Base-by-base conservation (phyloP, 176 grass and related monocot species). In the Pharus latifolius region DNA sequence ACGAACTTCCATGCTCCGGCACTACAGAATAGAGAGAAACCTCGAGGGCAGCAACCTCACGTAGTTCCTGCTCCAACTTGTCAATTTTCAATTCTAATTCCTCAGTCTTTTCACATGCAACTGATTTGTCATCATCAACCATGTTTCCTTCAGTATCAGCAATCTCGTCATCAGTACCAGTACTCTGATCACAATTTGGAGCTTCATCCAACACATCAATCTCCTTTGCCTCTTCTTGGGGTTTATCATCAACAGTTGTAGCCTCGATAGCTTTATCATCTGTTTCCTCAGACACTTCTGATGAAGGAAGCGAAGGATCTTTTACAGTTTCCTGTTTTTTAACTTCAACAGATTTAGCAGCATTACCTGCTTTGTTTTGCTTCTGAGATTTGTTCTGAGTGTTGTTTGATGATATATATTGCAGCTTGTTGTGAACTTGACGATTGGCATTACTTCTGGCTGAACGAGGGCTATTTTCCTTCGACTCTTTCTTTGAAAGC, bases 11-110 rank as follows among this genome's bases (percentile, higher is more conserved):
- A 4, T 96, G 92, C 67, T 96, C 91, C 54, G 91, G 81, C 60
- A 91, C 51, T 20, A 96, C 71, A 15, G 87, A 88, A 29, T 96
- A 96, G 59, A 96, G 82, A 62, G 82, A 84, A 54, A 96, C 80
- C 78, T 96, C 91, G 1, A 91, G 79, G 18, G 91, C 87, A 91
- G 91, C 91, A 74, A 85, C 78, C 81, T 96, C 91, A 46, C 91
- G 77, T 41, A 96, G 53, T 28, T 96, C 91, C 18, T 82, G 77
- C 74, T 91, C 84, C 46, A 96, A 31, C 48, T 58, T 83, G 66
- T 96, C 91, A 67, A 88, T 60, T 68, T 72, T 88, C 29, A 41
- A 77, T 63, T 85, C 74, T 45, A 91, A 44, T 59, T 83, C 81
- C 33, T 60, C 76, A n/a, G 61, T 87, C 23, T 73, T 84, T 74